Evolutionary conservation across 2,329 filamentous ascomycete species (phyloP), one percentile per base, ranked within the genome.

Genomic region (Mariannaea sp.): DNA sequence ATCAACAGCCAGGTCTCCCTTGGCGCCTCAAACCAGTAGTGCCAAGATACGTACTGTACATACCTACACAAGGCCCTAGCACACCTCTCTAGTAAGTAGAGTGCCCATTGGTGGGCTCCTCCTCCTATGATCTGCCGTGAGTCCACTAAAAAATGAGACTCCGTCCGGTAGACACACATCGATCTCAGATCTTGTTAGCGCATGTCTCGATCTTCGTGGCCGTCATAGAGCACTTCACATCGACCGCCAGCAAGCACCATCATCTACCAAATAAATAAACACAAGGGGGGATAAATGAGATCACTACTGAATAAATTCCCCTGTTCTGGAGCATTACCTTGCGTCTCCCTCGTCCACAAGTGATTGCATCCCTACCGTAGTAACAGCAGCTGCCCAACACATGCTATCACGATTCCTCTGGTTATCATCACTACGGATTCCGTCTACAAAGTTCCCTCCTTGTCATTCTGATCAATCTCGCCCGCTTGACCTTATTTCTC

Each of bases 191-290:
- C 62, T 56, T 12, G 39, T 32, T 42, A 40, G 56, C 52, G 13
- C 20, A 56, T 49, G 42, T 20, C 50, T 53, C 69, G 70, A 73
- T 73, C 70, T 56, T 54, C 52, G 62, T 56, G 57, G 49, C 59
- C 56, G 39, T 60, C 54, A 70, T 71, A 60, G 67, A 65, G 61
- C 60, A 61, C 58, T 61, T 61, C 49, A 59, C 58, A 72, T 73
- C 71, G 70, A 58, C 49, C 48, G 41, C 54, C 33, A 45, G 9
- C 36, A 55, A 60, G 58, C 57, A 57, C 68, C 65, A 58, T 49
- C 62, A 63, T 66, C 62, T n/a, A n/a, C n/a, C n/a, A n/a, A n/a
- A n/a, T n/a, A n/a, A n/a, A 61, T 56, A 19, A 4, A 24, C 9
- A 39, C 12, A 19, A 19, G 36, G 47, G 53, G 13, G 13, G 42